Evolutionary conservation across 148 eudicot genomes (phyloP).

Genomic region (Rhododendron mucronatum): DNA sequence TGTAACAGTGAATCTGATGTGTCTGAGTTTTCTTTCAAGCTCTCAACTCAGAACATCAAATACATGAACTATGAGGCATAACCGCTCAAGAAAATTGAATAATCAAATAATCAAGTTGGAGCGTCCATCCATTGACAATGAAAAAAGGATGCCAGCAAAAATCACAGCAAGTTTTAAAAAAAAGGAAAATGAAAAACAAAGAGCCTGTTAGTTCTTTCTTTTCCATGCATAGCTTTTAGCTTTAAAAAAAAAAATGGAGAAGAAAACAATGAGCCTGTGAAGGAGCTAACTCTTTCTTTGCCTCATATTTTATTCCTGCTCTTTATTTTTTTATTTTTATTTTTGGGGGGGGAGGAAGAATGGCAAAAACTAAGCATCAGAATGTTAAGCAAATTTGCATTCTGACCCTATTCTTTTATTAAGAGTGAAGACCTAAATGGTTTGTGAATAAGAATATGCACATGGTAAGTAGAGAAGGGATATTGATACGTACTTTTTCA

Average conservation of each 20-base stretch:
- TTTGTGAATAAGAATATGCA: not conserved
- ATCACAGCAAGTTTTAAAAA: not conserved
- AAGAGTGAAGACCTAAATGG: not conserved
- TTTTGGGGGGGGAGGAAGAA: not conserved
- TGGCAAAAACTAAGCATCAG: not conserved
- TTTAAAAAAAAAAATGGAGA: not conserved
- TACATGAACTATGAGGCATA: not conserved
- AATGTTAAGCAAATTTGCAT: not conserved
- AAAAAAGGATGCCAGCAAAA: not conserved
- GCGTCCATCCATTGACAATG: not conserved
- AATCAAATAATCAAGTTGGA: not conserved
- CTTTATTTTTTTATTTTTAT: not conserved
- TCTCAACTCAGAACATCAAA: not conserved
- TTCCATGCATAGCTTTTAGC: not conserved
- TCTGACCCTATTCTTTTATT: not conserved
- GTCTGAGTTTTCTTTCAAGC: not conserved
- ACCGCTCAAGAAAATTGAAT: not conserved
- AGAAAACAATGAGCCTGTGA: not conserved
- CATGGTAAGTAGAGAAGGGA: not conserved
- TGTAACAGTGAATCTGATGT: no score
- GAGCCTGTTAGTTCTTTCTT: not conserved
- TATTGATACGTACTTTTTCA: conserved; percentile 34
- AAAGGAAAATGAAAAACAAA: not conserved
- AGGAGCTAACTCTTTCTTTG: not conserved
- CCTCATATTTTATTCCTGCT: not conserved